Conservation (phyloP, 2,329 filamentous ascomycete species). For the Microascus cirrosus region DNA sequence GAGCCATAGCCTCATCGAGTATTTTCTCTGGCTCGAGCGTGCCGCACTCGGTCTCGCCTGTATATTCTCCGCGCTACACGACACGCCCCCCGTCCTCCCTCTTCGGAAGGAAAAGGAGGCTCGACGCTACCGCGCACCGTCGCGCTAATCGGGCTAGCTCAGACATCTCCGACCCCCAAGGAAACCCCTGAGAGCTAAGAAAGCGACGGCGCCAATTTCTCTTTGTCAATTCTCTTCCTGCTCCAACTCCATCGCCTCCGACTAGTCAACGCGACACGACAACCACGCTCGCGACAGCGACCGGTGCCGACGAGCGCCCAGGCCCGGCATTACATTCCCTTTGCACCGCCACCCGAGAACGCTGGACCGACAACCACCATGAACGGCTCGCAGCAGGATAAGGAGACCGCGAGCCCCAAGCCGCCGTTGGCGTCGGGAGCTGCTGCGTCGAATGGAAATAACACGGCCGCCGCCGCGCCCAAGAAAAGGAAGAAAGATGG, state of each 20-base stretch:
- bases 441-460: not conserved
- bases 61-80: not conserved
- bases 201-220: not conserved
- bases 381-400: constrained; percentile 6
- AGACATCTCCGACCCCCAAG: not conserved
- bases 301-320: not conserved
- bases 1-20: not conserved
- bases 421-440: not conserved
- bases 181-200: not conserved
- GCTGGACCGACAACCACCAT: not conserved
- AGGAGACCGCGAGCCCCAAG: not conserved
- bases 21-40: not conserved
- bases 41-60: not conserved
- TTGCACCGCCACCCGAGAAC: not conserved
- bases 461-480: constrained; percentile 3
- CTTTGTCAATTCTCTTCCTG: not conserved
- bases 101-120: not conserved
- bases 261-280: not conserved
- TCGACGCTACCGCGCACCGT: not conserved
- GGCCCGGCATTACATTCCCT: not conserved
- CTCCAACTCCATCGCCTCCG: not conserved
- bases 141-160: not conserved
- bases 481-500: constrained; percentile 70
- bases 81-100: not conserved
- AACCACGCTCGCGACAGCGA: not conserved